Base-by-base conservation (phyloP, 345 rosid genomes). In the Durio zibethinus region DNA sequence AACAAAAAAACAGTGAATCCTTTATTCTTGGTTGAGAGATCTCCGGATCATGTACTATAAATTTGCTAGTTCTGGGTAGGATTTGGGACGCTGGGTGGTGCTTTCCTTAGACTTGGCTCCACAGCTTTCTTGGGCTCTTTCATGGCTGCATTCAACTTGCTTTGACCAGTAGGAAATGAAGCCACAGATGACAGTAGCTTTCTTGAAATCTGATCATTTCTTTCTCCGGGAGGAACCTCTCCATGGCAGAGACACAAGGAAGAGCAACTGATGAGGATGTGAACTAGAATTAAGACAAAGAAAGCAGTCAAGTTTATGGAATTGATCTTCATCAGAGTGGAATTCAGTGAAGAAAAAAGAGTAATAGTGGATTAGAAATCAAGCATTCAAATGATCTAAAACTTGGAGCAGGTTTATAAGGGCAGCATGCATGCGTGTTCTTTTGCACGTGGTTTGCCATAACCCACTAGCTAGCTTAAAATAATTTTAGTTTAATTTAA, bases 51-150 rank as follows among this genome's bases (percentile, higher is more conserved):
- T 21, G 21, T 53, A 36, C 14, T 35, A 63, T 2, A 18, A 5
- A 23, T 0, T 54, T 56, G 78, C 85, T 83, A 76, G 82, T 89
- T 89, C 81, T 86, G 93, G 10, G 84, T 86, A 31, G 90, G 93
- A 80, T 89, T 89, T 9, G 90, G 82, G 21, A 76, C 78, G 62
- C 90, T 88, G 4, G 86, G 81, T 1, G 91, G 91, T 10, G 85
- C 88, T 83, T 71, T 86, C 80, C 93, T 88, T 40, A 89, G 77
- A 79, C 87, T 85, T 50, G 79, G 81, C 86, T 85, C 88, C 86
- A 78, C 84, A 75, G 88, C 86, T 85, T 82, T 88, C 85, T 82
- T 83, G 83, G 83, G 77, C 85, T 80, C 78, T 76, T 75, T 60
- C 69, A 63, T 67, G 48, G 54, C 52, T 72, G 79, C 85, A 52